phyloP scores from a whole-genome alignment of 2,329 filamentous ascomycete genomes.

The Colletotrichum neosansevieriae region DNA sequence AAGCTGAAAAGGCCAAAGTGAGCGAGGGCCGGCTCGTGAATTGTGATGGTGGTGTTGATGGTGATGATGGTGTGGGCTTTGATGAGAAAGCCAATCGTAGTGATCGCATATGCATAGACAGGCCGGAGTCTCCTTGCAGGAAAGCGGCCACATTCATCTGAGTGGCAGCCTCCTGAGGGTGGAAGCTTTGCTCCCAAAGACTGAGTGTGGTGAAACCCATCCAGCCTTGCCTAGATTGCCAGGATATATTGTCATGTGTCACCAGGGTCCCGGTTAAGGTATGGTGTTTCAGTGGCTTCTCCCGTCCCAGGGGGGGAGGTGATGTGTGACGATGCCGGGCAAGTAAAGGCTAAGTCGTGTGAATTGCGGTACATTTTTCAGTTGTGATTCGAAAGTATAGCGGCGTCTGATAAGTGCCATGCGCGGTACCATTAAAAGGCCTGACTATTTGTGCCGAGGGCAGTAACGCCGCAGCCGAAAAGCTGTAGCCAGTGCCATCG shows the following conservation, averaged over 20 bases:
- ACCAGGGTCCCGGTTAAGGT: constrained; percentile 1
- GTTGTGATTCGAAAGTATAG: too few species aligned
- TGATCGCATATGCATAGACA: constrained; percentile 3
- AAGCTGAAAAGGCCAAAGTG: constrained; percentile 2
- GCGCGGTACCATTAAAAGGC: too few species aligned
- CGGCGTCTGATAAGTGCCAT: too few species aligned
- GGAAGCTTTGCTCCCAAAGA: neutral
- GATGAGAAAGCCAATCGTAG: constrained; percentile 18
- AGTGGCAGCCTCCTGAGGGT: neutral
- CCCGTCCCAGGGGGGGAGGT: constrained; percentile 23
- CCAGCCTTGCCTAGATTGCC: neutral
- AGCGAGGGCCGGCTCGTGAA: neutral
- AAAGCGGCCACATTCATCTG: neutral
- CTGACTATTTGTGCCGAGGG: too few species aligned
- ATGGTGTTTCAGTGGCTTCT: constrained; percentile 19
- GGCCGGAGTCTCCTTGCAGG: constrained; percentile 8
- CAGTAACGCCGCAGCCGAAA: too few species aligned
- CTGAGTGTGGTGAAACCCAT: constrained; percentile 6
- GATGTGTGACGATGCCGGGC: constrained; percentile 19
- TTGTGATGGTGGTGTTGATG: neutral
- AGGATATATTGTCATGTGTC: neutral
- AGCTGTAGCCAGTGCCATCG: too few species aligned
- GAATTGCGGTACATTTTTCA: neutral
- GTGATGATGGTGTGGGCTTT: neutral
- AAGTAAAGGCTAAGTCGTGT: neutral